phyloP scores from a whole-genome alignment of 2,329 filamentous ascomycete genomes.

The Talaromyces marneffei region DNA sequence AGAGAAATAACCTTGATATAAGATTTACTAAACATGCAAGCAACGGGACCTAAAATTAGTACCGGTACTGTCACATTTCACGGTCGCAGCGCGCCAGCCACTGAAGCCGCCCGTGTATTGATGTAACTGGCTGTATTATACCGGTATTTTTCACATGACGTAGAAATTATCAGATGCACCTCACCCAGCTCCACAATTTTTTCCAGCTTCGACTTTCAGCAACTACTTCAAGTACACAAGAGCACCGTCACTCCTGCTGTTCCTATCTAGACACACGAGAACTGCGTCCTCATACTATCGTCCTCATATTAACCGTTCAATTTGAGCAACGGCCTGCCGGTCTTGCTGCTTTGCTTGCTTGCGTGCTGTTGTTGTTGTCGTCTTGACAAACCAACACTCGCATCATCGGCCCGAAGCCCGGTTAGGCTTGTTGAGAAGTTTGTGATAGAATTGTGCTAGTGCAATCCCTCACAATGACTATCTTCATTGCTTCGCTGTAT shows the following conservation, averaged over 20 bases:
- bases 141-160: constrained; percentile 28
- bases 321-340: background rate
- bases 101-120: background rate
- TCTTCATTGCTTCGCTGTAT: constrained; percentile 57
- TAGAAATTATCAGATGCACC: constrained; percentile 24
- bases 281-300: background rate
- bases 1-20: background rate
- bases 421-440: background rate
- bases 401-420: background rate
- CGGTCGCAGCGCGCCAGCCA: background rate
- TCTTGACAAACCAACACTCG: background rate
- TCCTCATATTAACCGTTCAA: background rate
- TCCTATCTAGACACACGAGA: background rate
- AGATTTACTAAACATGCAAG: background rate
- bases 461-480: constrained; percentile 46
- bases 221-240: background rate
- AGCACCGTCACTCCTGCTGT: constrained; percentile 6
- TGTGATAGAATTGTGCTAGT: background rate
- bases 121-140: background rate
- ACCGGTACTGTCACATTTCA: background rate
- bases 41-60: background rate
- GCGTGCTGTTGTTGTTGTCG: background rate
- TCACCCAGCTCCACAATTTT: constrained; percentile 13
- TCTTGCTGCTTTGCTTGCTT: background rate
- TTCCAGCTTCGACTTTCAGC: constrained; percentile 11